These are phyloP conservation scores for Nannochloropsis gaditana DNA, from an alignment of 108 stramenopile genomes.

Conservation along the genomic window DNA sequence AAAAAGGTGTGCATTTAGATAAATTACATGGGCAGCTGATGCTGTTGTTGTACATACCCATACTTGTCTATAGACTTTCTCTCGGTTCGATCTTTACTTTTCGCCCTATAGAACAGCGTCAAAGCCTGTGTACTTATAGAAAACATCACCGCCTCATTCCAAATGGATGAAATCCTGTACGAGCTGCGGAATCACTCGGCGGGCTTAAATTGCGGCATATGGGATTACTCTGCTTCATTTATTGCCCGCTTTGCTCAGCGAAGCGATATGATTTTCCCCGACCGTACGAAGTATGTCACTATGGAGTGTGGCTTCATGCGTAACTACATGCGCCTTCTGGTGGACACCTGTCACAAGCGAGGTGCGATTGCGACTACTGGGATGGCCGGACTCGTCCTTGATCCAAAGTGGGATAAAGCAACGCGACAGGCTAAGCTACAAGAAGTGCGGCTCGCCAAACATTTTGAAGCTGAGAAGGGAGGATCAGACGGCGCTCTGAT, in stretches of 20 bases:
- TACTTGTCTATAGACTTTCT: not conserved
- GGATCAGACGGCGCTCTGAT: not conserved
- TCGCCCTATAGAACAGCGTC: not conserved
- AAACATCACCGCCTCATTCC: slow-evolving; percentile 88
- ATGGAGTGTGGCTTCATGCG: slow-evolving; percentile 59
- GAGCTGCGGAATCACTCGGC: slow-evolving; percentile 81
- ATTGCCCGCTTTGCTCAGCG: not conserved
- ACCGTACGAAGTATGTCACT: not conserved
- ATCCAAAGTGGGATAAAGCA: not conserved
- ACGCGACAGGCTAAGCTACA: not conserved
- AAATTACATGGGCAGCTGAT: not conserved
- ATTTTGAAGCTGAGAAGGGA: slow-evolving; percentile 6
- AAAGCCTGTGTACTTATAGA: slow-evolving; percentile 66
- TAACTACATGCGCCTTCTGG: slow-evolving; percentile 76
- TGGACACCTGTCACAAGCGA: slow-evolving; percentile 84
- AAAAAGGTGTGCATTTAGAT: not conserved
- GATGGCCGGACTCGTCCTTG: slow-evolving; percentile 83
- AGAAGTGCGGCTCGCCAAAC: not conserved
- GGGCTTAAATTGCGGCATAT: slow-evolving; percentile 89
- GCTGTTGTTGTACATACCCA: not conserved
- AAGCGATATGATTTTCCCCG: not conserved
- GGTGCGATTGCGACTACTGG: slow-evolving; percentile 92
- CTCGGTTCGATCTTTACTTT: not conserved
- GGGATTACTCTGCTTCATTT: slow-evolving; percentile 44
- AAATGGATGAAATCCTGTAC: slow-evolving; percentile 89